Percentiles rank a stretch among this genome's conserved stretches.
These are phyloP conservation scores for Cladosporium cucumerinum DNA, from an alignment of 2,329 filamentous ascomycete genomes.

Conservation along the genomic window DNA sequence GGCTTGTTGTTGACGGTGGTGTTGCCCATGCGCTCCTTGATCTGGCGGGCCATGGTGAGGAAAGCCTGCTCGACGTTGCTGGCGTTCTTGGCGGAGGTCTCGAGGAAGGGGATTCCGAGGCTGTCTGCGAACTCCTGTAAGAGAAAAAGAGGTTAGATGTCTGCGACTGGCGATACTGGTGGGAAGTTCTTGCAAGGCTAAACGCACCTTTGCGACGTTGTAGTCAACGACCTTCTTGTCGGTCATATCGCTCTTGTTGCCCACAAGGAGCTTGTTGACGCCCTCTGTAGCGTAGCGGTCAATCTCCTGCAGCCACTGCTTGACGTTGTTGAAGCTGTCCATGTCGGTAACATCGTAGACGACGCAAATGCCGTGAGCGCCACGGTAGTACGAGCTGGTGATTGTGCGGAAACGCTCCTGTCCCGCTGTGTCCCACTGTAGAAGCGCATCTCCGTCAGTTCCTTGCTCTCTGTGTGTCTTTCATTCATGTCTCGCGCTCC, in stretches of 20 bases:
- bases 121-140: slow-evolving; percentile 94
- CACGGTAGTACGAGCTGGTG: slow-evolving; percentile 98
- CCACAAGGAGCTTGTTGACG: slow-evolving; percentile 98
- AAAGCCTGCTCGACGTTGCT: slow-evolving; percentile 99
- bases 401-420: slow-evolving; percentile 99
- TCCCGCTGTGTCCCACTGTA: slow-evolving; percentile 96
- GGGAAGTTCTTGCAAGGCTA: not conserved
- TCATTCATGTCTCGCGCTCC: not conserved
- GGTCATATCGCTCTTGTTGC: slow-evolving; percentile 99
- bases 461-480: not conserved
- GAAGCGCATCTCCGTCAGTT: slow-evolving; percentile 4
- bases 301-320: slow-evolving; percentile 99
- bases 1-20: slow-evolving; percentile 98
- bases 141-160: slow-evolving; percentile 22
- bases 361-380: slow-evolving; percentile 97
- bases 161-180: not conserved
- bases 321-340: slow-evolving; percentile 99
- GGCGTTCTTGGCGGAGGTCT: slow-evolving; percentile 99
- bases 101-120: slow-evolving; percentile 97
- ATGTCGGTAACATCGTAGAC: slow-evolving; percentile 99
- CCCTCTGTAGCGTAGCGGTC: slow-evolving; percentile 98
- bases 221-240: slow-evolving; percentile 99
- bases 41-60: slow-evolving; percentile 99
- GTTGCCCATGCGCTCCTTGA: slow-evolving; percentile 99
- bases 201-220: slow-evolving; percentile 91